Conservation (phyloP, 164 flowering plant genomes). For the Chimonanthus praecox region DNA sequence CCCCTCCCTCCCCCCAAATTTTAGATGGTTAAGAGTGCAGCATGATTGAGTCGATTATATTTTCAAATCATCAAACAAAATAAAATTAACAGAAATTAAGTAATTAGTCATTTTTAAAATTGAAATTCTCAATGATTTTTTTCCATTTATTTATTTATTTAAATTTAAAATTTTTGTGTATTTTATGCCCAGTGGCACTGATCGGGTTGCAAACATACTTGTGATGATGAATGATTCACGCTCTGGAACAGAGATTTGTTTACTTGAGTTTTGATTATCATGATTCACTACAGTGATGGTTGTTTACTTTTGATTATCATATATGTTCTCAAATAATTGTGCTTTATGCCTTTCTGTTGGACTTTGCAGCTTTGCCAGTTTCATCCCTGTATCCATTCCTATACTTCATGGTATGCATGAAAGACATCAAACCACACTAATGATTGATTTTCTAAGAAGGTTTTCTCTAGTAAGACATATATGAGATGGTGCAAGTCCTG, state of each 20-base stretch:
- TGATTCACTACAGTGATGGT: background rate
- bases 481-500: no score
- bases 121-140: background rate
- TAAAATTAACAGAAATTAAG: no score
- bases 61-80: background rate
- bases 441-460: background rate
- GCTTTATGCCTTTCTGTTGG: background rate
- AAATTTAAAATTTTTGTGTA: background rate
- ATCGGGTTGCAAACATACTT: background rate
- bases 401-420: constrained; percentile 62
- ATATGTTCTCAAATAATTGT: background rate
- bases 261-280: background rate
- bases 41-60: no score
- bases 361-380: constrained; percentile 56
- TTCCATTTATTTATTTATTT: background rate
- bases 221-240: background rate
- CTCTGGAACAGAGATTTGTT: background rate
- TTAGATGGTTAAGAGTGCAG: no score
- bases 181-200: background rate
- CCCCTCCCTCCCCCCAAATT: no score
- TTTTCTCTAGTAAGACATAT: background rate
- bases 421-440: no score
- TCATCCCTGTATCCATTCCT: constrained; percentile 69
- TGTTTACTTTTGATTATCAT: background rate
- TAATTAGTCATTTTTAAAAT: no score